A percentile compares a stretch with the other conserved stretches of the same genome.
Conservation (phyloP, 495 filamentous ascomycete species). For the Trichoderma parareesei region DNA sequence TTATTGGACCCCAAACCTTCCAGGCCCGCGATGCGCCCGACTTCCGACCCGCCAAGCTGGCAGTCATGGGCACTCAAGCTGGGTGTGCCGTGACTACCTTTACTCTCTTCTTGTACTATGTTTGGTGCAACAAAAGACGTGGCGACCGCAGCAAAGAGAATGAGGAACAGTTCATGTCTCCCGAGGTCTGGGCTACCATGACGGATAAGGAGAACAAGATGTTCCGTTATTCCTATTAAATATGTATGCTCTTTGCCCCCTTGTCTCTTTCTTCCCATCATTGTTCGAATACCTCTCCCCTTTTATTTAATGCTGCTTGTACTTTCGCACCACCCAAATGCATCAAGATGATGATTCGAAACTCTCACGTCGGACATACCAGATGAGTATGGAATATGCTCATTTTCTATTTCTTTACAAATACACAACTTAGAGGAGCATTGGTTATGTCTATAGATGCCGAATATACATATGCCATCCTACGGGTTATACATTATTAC, state of each 20-base stretch:
- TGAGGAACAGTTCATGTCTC: constrained; percentile 24
- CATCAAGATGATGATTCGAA: neutral
- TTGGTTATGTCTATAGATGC: neutral
- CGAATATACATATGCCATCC: neutral
- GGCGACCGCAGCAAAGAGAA: constrained; percentile 17
- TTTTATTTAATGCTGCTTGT: neutral
- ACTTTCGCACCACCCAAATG: neutral
- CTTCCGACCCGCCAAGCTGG: constrained; percentile 55
- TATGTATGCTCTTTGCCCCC: no score
- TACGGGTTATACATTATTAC: neutral
- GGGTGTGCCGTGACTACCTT: constrained; percentile 27
- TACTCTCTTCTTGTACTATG: constrained; percentile 27
- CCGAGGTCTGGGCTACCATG: constrained; percentile 28
- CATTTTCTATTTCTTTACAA: no score
- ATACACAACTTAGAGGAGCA: neutral
- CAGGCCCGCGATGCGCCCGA: constrained; percentile 49
- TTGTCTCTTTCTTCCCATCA: no score
- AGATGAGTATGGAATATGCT: neutral
- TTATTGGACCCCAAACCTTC: constrained; percentile 64
- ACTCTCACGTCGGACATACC: neutral
- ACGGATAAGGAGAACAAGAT: constrained; percentile 33
- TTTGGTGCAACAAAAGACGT: constrained; percentile 29
- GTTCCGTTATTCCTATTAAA: constrained; percentile 29
- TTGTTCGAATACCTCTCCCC: no score
- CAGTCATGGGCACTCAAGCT: constrained; percentile 36